phyloP scores from a whole-genome alignment of 106 monocot genomes.

The Alisma plantagoaquatica region DNA sequence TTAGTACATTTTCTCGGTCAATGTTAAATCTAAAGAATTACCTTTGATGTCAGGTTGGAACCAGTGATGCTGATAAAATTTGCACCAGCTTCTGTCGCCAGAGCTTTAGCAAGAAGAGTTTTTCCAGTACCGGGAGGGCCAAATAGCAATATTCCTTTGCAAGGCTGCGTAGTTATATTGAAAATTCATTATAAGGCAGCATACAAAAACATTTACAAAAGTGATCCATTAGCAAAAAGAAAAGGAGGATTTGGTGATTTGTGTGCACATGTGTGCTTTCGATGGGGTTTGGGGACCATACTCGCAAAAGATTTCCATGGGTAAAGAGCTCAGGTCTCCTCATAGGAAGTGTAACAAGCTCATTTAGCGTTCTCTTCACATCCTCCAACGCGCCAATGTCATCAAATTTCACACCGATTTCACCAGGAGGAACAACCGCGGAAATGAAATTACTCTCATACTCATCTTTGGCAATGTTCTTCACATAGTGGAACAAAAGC shows the following conservation, averaged over 20 bases:
- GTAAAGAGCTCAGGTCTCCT: constrained; percentile 92
- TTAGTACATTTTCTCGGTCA: too few species aligned
- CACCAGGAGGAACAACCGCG: constrained; percentile 83
- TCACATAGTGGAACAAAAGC: constrained; percentile 12
- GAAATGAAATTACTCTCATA: constrained; percentile 94
- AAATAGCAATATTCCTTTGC: constrained; percentile 98
- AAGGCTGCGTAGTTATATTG: constrained; percentile 62
- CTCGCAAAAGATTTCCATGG: constrained; percentile 91
- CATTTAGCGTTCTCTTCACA: constrained; percentile 83
- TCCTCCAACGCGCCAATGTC: constrained; percentile 98
- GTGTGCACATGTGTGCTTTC: too few species aligned
- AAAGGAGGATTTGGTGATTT: too few species aligned
- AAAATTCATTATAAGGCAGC: not conserved
- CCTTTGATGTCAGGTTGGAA: constrained; percentile 93
- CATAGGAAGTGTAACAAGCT: constrained; percentile 95
- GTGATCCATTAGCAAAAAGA: too few species aligned
- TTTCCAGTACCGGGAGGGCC: constrained; percentile 98
- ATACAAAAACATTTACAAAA: not conserved
- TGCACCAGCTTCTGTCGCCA: constrained; percentile 98
- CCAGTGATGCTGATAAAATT: constrained; percentile 97
- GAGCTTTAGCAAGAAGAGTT: constrained; percentile 99
- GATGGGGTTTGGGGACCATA: too few species aligned
- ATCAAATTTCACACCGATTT: constrained; percentile 89
- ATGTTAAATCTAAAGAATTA: constrained; percentile 5
- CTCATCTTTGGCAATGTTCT: constrained; percentile 91